Evolutionary conservation across 2,329 filamentous ascomycete species (phyloP), one percentile per base, ranked within the genome.

Genomic region (Emmonsiellopsis sp.): DNA sequence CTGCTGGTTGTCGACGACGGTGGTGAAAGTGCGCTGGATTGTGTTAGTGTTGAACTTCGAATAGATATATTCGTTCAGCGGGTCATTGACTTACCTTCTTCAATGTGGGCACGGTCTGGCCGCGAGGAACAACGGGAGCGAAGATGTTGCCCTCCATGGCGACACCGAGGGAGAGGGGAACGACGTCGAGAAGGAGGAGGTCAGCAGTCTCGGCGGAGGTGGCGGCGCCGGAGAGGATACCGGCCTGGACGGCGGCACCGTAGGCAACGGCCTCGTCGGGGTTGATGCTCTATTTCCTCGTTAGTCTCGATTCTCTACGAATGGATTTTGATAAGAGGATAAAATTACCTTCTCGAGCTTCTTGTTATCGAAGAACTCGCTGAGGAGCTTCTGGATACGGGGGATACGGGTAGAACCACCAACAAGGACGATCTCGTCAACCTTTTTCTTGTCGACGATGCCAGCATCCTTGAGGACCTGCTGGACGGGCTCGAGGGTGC

Each of bases 141-240:
- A 96, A 97, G 76, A 97, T 95, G 80, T 96, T 96, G 63, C 93
- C 92, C 80, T 97, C 93, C 93, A 97, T 98, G 70, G 92, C 93
- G 63, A 98, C 92, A 86, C 93, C 93, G 34, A 98, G 87, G 58
- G 90, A 95, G 59, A 98, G 87, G 64, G 93, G 93, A 68, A 91
- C 86, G 67, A 98, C 93, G 76, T 98, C 93, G 68, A 98, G 83
- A 59, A 98, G 86, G 59, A 98, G 85, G 62, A 98, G 86, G 73
- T 97, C 93, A 59, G 87, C 82, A 58, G 92, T 96, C 70, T 97
- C 93, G 65, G 89, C 89, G 48, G 90, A 95, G 62, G 89, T 93
- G 65, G 93, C 93, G 85, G 96, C 95, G 73, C 93, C 93, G 56
- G 92, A 96, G 62, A 98, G 86, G 73, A 98, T 96, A 84, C 91